These are phyloP conservation scores for Lecanoromycetidae sp. DNA, from an alignment of 2,329 filamentous ascomycete species.

Conservation along the genomic window DNA sequence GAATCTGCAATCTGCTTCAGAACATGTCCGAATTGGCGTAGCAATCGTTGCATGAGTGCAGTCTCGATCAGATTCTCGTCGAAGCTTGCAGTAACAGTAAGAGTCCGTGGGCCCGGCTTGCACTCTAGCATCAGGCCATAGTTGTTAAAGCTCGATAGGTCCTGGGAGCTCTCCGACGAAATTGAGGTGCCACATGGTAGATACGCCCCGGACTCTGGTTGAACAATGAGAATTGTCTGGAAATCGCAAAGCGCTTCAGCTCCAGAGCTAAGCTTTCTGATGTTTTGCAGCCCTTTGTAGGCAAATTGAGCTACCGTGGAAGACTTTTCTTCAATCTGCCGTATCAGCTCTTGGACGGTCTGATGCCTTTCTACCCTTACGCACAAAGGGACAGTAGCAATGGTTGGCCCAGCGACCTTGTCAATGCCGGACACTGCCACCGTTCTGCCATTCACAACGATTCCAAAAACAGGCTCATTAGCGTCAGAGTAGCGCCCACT, in stretches of 20 bases:
- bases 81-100: neutral
- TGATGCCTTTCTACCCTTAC: too few species aligned
- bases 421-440: slow-evolving; percentile 24
- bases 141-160: slow-evolving; percentile 10
- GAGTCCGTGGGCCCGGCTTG: neutral
- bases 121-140: slow-evolving; percentile 8
- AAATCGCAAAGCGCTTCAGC: too few species aligned
- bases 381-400: slow-evolving; percentile 24
- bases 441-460: slow-evolving; percentile 27
- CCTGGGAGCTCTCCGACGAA: too few species aligned
- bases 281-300: too few species aligned
- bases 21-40: slow-evolving; percentile 17
- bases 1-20: neutral
- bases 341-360: too few species aligned
- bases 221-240: too few species aligned
- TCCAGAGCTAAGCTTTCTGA: too few species aligned
- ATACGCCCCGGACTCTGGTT: too few species aligned
- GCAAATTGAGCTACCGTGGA: too few species aligned
- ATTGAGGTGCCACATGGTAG: too few species aligned
- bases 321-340: too few species aligned
- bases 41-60: slow-evolving; percentile 17
- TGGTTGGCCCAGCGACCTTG: slow-evolving; percentile 26
- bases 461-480: slow-evolving; percentile 26
- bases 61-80: slow-evolving; percentile 9
- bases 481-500: slow-evolving; percentile 23